Conservation (phyloP, 352 stramenopile species). For the Globisporangium irregulare region DNA sequence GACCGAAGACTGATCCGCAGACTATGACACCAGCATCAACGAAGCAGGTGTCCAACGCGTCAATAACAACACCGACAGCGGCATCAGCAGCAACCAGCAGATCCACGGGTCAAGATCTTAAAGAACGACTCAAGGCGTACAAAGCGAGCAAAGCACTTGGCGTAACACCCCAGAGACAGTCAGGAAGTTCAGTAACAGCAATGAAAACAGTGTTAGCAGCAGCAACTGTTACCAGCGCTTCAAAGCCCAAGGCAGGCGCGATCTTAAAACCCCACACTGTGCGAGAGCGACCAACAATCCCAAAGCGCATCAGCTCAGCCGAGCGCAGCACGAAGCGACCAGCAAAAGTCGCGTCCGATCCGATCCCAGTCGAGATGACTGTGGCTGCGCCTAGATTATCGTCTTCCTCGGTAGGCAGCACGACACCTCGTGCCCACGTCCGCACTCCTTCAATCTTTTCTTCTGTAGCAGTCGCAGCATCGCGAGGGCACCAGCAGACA, state of each 20-base stretch:
- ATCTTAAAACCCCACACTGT: neutral
- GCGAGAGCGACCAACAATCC: conserved; percentile 17
- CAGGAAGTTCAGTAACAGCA: too few relatives aligned
- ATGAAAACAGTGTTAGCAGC: neutral
- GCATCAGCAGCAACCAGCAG: neutral
- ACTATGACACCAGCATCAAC: conserved; percentile 4
- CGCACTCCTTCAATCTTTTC: neutral
- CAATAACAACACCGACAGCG: conserved; percentile 10
- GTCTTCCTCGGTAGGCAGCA: neutral
- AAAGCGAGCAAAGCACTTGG: conserved; percentile 34
- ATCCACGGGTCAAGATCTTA: conserved; percentile 22
- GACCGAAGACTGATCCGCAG: conserved; percentile 4
- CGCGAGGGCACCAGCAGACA: neutral
- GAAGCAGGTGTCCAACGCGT: neutral
- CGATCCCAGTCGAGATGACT: conserved; percentile 5
- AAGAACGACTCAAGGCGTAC: conserved; percentile 40
- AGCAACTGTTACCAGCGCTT: neutral
- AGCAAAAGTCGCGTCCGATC: conserved; percentile 13
- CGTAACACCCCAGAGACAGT: conserved; percentile 1
- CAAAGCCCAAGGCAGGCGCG: neutral
- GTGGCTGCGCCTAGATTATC: conserved; percentile 2
- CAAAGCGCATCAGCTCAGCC: conserved; percentile 15
- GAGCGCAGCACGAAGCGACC: conserved; percentile 22
- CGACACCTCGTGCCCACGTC: neutral
- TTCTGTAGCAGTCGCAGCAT: neutral